These are phyloP conservation scores for Astraeus odoratus DNA, from an alignment of 768 basidiomycete species.

Conservation along the genomic window DNA sequence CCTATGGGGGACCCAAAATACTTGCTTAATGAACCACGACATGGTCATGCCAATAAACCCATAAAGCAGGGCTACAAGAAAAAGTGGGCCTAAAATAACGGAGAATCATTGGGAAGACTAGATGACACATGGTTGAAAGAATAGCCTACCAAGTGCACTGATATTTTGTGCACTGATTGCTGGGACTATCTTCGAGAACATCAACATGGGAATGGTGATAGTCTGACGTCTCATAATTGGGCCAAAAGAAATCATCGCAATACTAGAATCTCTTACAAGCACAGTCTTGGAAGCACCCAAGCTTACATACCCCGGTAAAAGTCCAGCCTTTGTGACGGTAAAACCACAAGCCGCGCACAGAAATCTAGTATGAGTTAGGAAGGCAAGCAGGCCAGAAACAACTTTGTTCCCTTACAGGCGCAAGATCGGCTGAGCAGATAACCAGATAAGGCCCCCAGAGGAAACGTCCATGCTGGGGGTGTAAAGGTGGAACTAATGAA, in stretches of 20 bases:
- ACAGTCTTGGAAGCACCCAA: no score
- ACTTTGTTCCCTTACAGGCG: conserved; percentile 37
- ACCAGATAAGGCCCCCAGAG: no score
- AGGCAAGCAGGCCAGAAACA: no score
- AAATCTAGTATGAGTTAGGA: conserved; percentile 32
- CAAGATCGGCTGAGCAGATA: conserved; percentile 52
- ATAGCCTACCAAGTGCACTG: conserved; percentile 40
- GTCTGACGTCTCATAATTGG: conserved; percentile 32
- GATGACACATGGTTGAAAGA: not conserved
- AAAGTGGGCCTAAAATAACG: conserved; percentile 45
- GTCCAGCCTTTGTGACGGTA: conserved; percentile 49
- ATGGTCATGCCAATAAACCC: conserved; percentile 46
- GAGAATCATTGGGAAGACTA: not conserved
- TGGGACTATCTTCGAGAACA: conserved; percentile 70
- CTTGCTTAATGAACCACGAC: conserved; percentile 46
- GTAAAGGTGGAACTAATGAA: no score
- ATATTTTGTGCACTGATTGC: conserved; percentile 56
- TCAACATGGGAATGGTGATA: conserved; percentile 52
- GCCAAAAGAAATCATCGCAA: not conserved
- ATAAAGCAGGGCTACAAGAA: conserved; percentile 56
- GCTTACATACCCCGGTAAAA: no score
- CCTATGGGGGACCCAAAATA: conserved; percentile 75
- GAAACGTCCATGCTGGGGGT: no score
- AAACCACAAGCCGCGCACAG: conserved; percentile 48
- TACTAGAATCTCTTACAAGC: conserved; percentile 1